Base-by-base conservation (phyloP, 208 protist species). In the Wallacemonas collosoma region DNA sequence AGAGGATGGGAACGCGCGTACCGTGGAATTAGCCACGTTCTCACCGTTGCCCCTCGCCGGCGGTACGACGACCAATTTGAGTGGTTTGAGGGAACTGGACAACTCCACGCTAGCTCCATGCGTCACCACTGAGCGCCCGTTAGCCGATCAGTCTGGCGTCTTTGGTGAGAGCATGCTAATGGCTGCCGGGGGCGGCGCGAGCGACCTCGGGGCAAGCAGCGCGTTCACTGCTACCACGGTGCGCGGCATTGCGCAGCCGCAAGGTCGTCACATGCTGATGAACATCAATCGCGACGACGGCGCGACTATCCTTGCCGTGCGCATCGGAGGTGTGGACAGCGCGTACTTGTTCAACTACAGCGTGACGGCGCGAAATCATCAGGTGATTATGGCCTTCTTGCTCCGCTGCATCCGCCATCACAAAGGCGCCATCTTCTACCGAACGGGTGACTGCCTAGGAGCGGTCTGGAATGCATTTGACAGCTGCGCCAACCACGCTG, bases 381-480 rank as follows among this genome's bases (percentile, higher is more conserved):
- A 82, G 15, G 81, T 80, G 9, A 81, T 96, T 26, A 93, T 96
- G 85, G 77, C 79, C n/a, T 76, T 89, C n/a, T 71, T 94, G 50
- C 79, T 93, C 9, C 69, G 72, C 44, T 75, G 85, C 66, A 91
- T 96, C 71, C 87, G 89, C 17, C 79, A 78, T 14, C 80, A 91
- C 77, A 83, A 83, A 26, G 91, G 91, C 17, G 80, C 82, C 15
- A 76, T 93, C 51, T 94, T 92, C 77, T 72, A 92, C 72, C 83
- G 88, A 54, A 76, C 79, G 11, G 91, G 91, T 14, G 91, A 94
- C 60, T 86, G 77, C 63, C 82, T 96, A 38, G 78, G 78, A 9
- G 91, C 82, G 44, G 79, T 83, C 12, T 96, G 91, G 89, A 96
- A 96, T 70, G 91, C 87, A 38, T 96, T 96, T 73, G 89, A 93